Base-by-base conservation (phyloP, 164 flowering plant genomes). In the Tetracentron sinense region DNA sequence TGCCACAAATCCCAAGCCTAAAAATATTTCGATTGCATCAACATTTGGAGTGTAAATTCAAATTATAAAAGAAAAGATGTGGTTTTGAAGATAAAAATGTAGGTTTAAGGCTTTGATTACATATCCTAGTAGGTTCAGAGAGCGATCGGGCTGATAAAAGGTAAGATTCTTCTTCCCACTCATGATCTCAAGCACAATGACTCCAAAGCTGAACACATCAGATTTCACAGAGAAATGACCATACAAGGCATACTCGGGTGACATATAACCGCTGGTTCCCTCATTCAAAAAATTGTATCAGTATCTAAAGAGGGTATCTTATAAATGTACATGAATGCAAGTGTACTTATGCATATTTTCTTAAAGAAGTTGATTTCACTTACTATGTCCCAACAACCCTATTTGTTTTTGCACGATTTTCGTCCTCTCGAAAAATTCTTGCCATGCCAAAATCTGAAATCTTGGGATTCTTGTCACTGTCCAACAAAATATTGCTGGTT, bases 371-470 rank as follows among this genome's bases (percentile, higher is more conserved):
- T 33, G 8, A 33, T 8, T 4, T 33, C 8, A 49, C 53, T 49
- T 17, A 49, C 53, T 49, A 49, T 49, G 53, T 49, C 7, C 53
- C 53, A 0, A 49, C 25, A 3, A 49, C 53, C 23, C 21, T 49
- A 19, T 22, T 49, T 49, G 53, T 49, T 16, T 3, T 17, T 17
- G 22, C 53, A 14, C 5, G 10, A 17, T 2, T 22, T 49, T 16
- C 21, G 7, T 49, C 21, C 53, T 22, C 53, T 16, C 23, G 20
- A 49, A 49, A 16, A 49, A 22, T 49, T n/a, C 23, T 49, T 16
- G 53, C 53, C 20, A 49, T 49, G 53, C 53, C 53, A 49, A 49
- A 49, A 22, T 49, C 53, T 2, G 53, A 49, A 1, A 49, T 49
- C 19, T 49, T 49, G 53, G 53, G 53, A n/a, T 49, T 49, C 53